These are phyloP conservation scores for Camelina laxa DNA, from an alignment of 345 rosid genomes.

Conservation along the genomic window DNA sequence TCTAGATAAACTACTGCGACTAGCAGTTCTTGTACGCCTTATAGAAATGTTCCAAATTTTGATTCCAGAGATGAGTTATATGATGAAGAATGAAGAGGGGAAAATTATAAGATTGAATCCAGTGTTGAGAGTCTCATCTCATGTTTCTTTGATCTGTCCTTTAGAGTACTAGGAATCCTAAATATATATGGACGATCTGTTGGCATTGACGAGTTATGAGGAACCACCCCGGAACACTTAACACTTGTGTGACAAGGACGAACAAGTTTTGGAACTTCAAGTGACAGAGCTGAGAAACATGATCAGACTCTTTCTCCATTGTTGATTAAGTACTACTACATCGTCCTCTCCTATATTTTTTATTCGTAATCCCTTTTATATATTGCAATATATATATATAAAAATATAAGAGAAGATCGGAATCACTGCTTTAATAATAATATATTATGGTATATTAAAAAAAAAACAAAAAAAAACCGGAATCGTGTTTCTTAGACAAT, in stretches of 20 bases:
- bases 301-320: neutral
- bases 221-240: neutral
- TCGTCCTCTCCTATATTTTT: neutral
- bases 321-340: neutral
- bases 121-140: neutral
- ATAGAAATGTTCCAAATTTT: neutral
- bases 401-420: conserved; percentile 22
- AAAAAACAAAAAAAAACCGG: neutral
- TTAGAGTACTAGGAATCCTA: neutral
- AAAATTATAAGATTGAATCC: neutral
- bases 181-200: neutral
- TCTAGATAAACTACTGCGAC: neutral
- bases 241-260: neutral
- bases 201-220: neutral
- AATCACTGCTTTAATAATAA: conserved; percentile 29
- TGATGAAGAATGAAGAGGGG: neutral
- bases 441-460: conserved; percentile 29
- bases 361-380: neutral
- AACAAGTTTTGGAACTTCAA: neutral
- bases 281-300: neutral
- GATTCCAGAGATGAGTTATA: neutral
- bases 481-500: conserved; percentile 34
- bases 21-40: neutral
- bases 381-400: neutral
- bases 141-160: neutral